A percentile compares a stretch with the other conserved stretches of the same genome.
Conservation (phyloP, 129 eudicot species). For the Flaveria bidentis region DNA sequence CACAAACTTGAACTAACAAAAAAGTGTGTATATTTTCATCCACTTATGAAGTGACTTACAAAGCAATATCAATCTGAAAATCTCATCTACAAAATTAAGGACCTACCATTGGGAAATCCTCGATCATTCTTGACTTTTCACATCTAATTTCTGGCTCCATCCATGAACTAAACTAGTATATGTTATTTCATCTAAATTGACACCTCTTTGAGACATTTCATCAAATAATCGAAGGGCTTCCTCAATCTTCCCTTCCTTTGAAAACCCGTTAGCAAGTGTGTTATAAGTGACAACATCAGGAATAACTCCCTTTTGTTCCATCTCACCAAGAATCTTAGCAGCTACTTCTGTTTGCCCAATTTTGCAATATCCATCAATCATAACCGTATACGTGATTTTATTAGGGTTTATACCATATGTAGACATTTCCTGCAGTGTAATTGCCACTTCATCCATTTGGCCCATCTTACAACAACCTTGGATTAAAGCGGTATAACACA, state of each 20-base stretch:
- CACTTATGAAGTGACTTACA: conserved; percentile 35
- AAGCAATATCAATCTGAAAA: conserved; percentile 26
- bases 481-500: conserved; percentile 75
- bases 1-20: not conserved
- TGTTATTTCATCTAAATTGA: conserved; percentile 61
- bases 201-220: conserved; percentile 51
- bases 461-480: conserved; percentile 75
- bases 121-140: conserved; percentile 47
- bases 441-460: conserved; percentile 60
- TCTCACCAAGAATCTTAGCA: conserved; percentile 54
- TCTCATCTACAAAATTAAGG: conserved; percentile 33
- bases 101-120: conserved; percentile 35
- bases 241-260: conserved; percentile 60
- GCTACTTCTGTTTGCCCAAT: conserved; percentile 54
- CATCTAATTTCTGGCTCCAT: conserved; percentile 35
- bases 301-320: conserved; percentile 56
- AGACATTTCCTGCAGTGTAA: conserved; percentile 57
- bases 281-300: conserved; percentile 83
- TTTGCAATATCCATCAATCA: conserved; percentile 68
- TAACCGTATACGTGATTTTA: conserved; percentile 66
- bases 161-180: conserved; percentile 62
- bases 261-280: conserved; percentile 51
- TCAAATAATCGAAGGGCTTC: conserved; percentile 52
- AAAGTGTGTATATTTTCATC: conserved; percentile 35
- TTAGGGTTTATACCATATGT: conserved; percentile 51